These are phyloP conservation scores for Meripilus lineatus DNA, from an alignment of 1,284 basidiomycete genomes.

Conservation along the genomic window DNA sequence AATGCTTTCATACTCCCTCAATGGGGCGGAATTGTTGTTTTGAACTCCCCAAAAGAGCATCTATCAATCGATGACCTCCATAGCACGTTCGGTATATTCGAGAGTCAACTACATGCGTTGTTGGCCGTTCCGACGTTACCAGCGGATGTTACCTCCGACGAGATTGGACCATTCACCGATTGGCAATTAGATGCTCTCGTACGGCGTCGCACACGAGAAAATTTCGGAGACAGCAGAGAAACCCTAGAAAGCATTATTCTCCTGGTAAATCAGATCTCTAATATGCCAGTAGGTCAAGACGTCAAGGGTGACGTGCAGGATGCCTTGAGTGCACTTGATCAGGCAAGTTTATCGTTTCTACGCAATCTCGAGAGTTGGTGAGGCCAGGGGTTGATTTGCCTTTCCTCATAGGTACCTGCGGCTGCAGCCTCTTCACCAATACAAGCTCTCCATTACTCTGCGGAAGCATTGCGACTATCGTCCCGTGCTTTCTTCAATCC, in stretches of 20 bases:
- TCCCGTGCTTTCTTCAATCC: constrained; percentile 96
- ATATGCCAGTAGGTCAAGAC: constrained; percentile 82
- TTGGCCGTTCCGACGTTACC: constrained; percentile 76
- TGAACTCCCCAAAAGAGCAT: constrained; percentile 50
- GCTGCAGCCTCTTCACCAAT: constrained; percentile 36
- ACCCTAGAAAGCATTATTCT: constrained; percentile 79
- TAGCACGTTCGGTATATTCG: constrained; percentile 67
- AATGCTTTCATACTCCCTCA: constrained; percentile 89
- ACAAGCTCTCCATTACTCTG: constrained; percentile 55
- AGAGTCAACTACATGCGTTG: constrained; percentile 69
- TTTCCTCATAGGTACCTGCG: constrained; percentile 36
- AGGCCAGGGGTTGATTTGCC: neutral
- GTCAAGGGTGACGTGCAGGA: constrained; percentile 71
- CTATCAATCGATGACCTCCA: constrained; percentile 45
- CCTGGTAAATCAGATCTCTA: constrained; percentile 78
- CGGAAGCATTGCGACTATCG: constrained; percentile 64
- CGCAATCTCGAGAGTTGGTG: neutral
- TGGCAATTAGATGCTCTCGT: constrained; percentile 83
- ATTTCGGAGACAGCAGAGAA: constrained; percentile 61
- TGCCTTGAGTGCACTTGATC: constrained; percentile 66
- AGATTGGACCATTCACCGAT: constrained; percentile 38
- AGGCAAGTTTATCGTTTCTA: constrained; percentile 41
- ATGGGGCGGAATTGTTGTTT: constrained; percentile 88
- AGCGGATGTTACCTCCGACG: constrained; percentile 28
- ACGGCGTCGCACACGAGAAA: constrained; percentile 70